Conservation (phyloP, 2,329 filamentous ascomycete species). For the Colletotrichum somersetense region DNA sequence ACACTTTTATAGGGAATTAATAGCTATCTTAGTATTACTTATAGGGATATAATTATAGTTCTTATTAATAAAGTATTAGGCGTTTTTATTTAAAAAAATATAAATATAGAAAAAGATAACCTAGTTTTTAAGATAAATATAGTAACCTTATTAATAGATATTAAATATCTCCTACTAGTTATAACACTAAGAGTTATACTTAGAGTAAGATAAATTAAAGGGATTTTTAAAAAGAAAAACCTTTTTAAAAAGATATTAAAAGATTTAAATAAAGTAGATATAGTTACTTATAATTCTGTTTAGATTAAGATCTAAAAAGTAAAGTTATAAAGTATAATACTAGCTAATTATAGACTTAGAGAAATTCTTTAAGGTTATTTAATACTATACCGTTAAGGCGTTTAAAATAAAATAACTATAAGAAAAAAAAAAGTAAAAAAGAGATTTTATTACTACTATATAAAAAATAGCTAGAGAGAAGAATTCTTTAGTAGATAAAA, state of each 20-base stretch:
- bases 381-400: too few relatives aligned
- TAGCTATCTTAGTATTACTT: conserved; percentile 51
- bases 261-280: conserved; percentile 47
- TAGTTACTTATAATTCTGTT: conserved; percentile 47
- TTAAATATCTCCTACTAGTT: conserved; percentile 52
- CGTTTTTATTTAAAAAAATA: conserved; percentile 53
- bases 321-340: conserved; percentile 19
- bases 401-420: too few relatives aligned
- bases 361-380: too few relatives aligned
- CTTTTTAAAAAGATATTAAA: conserved; percentile 48
- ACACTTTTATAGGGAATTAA: conserved; percentile 51
- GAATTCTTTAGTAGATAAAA: too few relatives aligned
- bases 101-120: conserved; percentile 49
- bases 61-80: conserved; percentile 55
- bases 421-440: too few relatives aligned
- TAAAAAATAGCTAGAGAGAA: too few relatives aligned
- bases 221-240: conserved; percentile 52
- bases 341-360: too few relatives aligned
- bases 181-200: conserved; percentile 48
- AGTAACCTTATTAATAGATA: conserved; percentile 52
- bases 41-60: conserved; percentile 53
- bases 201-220: conserved; percentile 50
- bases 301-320: conserved; percentile 33
- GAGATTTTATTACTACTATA: too few relatives aligned
- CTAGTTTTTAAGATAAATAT: conserved; percentile 47